These are phyloP conservation scores for Pleurostoma richardsiae DNA, from an alignment of 2,329 filamentous ascomycete genomes.

Conservation along the genomic window DNA sequence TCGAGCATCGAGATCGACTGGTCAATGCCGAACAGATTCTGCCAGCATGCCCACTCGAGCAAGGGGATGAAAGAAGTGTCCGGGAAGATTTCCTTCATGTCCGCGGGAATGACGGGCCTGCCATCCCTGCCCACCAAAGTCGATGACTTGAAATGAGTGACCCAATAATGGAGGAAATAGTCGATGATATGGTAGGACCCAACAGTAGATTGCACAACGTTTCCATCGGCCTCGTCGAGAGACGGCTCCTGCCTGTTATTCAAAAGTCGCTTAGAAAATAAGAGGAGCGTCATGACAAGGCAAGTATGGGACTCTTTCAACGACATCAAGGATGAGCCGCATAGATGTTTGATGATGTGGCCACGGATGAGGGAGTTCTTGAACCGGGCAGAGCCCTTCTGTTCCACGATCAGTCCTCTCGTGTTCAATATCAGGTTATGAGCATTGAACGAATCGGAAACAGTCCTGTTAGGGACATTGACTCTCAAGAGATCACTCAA, in stretches of 20 bases:
- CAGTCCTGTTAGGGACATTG: slow-evolving; percentile 13
- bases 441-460: slow-evolving; percentile 14
- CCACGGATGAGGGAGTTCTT: slow-evolving; percentile 26
- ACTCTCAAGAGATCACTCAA: slow-evolving; percentile 24
- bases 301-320: slow-evolving; percentile 25
- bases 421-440: slow-evolving; percentile 12
- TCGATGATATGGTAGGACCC: slow-evolving; percentile 21
- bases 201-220: slow-evolving; percentile 17
- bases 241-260: slow-evolving; percentile 16
- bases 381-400: slow-evolving; percentile 27
- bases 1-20: slow-evolving; percentile 22
- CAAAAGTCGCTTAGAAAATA: slow-evolving; percentile 25
- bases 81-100: slow-evolving; percentile 29
- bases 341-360: slow-evolving; percentile 22
- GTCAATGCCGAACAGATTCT: slow-evolving; percentile 11
- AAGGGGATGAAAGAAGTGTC: slow-evolving; percentile 27
- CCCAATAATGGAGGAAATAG: slow-evolving; percentile 30
- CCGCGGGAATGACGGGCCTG: slow-evolving; percentile 20
- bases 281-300: slow-evolving; percentile 25
- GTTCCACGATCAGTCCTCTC: slow-evolving; percentile 24
- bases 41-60: slow-evolving; percentile 26
- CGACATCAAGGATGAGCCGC: slow-evolving; percentile 25
- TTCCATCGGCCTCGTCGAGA: slow-evolving; percentile 18
- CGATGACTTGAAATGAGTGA: slow-evolving; percentile 26
- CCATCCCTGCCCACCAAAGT: slow-evolving; percentile 20